Evolutionary conservation across 768 basidiomycete species (phyloP), one percentile per base, ranked within the genome.

Genomic region (Termitomyces sp.): DNA sequence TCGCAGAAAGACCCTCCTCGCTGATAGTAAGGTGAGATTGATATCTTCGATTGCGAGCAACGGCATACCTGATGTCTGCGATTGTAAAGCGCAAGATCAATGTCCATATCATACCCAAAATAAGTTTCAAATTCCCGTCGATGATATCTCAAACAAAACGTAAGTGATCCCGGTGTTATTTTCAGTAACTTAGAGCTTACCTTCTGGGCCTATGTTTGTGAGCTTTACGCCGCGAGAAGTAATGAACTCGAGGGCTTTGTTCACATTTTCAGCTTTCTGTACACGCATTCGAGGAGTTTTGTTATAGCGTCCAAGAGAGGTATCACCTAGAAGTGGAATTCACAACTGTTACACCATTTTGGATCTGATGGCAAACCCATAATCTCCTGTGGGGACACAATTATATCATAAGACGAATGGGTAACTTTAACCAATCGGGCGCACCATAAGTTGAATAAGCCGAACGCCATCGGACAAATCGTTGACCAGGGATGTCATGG

Each of bases 41-140:
- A 59, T 46, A 50, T 18, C 18, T 53, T 8, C 42, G 46, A 53
- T n/a, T 38, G 40, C 3, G 6, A 30, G 13, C 4, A 43, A 26
- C 36, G 48, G 74, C 85, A 59, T 62, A 94, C 95, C 88, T 97
- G 76, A 99, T 98, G 65, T 95, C 94, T 24, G 97, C 95, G 62
- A 99, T 98, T 6, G 95, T 97, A 72, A 98, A 98, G 13, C 96
- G 88, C 33, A 98, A 80, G 66, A 99, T 94, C 38, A 98, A 81
- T 0, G 93, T 96, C 97, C 97, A 98, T 63, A 99, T 98, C 95
- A 95, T 93, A 33, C 94, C 95, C n/a, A 98, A 83, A 53, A 96
- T 98, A 56, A 99, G 88, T 73, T 98, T 99, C 62, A 95, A 72
- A 70, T 96, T 97, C n/a, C 95, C 95, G 70, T 99, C 97, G 57